These are phyloP conservation scores for Talaromyces trachyspermus DNA, from an alignment of 495 filamentous ascomycete genomes.

Conservation along the genomic window DNA sequence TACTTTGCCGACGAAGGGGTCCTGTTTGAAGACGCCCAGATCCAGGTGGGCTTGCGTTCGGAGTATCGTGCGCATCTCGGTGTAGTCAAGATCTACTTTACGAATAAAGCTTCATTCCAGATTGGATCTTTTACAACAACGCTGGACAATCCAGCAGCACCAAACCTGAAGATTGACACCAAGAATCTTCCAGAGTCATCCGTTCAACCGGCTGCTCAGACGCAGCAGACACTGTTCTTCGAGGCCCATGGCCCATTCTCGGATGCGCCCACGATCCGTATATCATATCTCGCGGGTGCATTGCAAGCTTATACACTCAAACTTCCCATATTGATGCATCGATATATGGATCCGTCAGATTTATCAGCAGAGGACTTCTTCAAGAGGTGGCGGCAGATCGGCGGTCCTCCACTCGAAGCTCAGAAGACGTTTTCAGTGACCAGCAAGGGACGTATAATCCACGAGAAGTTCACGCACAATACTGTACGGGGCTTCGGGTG, in stretches of 20 bases:
- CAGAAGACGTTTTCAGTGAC: constrained; percentile 73
- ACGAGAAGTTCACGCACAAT: constrained; percentile 51
- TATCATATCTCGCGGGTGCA: constrained; percentile 89
- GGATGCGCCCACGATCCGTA: constrained; percentile 81
- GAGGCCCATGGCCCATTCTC: constrained; percentile 75
- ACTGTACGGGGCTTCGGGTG: constrained; percentile 77
- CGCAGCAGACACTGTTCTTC: constrained; percentile 91
- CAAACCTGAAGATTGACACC: constrained; percentile 69
- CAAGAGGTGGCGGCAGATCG: constrained; percentile 98
- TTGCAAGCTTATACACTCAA: constrained; percentile 89
- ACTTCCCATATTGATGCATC: constrained; percentile 81
- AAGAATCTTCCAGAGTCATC: constrained; percentile 83
- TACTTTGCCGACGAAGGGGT: constrained; percentile 76
- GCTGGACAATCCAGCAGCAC: constrained; percentile 68
- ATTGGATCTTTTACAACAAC: constrained; percentile 92
- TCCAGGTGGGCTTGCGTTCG: constrained; percentile 85
- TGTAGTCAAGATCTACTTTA: constrained; percentile 90
- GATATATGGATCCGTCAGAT: constrained; percentile 90
- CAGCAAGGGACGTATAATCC: constrained; percentile 43
- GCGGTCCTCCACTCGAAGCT: constrained; percentile 74
- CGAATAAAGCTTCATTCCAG: constrained; percentile 78
- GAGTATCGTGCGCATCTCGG: constrained; percentile 93
- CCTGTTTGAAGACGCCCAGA: constrained; percentile 88
- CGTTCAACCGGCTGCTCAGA: constrained; percentile 66
- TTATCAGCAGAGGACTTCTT: constrained; percentile 90